Evolutionary conservation across 1,139 yeast genomes (phyloP).

Genomic region (Pichia sp.): DNA sequence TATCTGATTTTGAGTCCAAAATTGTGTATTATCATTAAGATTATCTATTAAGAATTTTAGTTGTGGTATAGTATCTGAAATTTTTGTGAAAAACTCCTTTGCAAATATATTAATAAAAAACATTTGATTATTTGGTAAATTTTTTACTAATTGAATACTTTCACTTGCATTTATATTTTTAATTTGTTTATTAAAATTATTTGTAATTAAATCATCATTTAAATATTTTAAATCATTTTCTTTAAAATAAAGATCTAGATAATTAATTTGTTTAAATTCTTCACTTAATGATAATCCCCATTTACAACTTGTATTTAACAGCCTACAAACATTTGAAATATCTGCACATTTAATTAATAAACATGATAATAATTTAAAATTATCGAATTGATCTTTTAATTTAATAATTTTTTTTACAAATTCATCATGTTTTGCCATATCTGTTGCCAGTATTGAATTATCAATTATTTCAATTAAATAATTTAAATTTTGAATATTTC

Average conservation of each 20-base stretch:
- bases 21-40: conserved; percentile 33
- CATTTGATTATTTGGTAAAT: conserved; percentile 67
- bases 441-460: conserved; percentile 59
- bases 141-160: conserved; percentile 40
- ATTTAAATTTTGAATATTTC: neutral
- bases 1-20: conserved; percentile 30
- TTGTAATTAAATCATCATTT: conserved; percentile 3
- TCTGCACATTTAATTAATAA: conserved; percentile 88
- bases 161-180: conserved; percentile 29
- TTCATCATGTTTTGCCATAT: conserved; percentile 84
- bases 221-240: conserved; percentile 5
- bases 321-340: conserved; percentile 84
- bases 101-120: conserved; percentile 84
- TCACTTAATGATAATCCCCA: conserved; percentile 79
- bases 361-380: conserved; percentile 44
- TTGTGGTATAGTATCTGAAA: conserved; percentile 52
- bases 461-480: conserved; percentile 1
- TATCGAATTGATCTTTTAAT: conserved; percentile 18
- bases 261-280: conserved; percentile 68
- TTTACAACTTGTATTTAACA: conserved; percentile 64
- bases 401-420: conserved; percentile 48
- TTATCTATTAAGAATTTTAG: conserved; percentile 43
- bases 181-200: conserved; percentile 7
- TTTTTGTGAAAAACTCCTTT: conserved; percentile 60
- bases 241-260: conserved; percentile 41